These are phyloP conservation scores for Podaxis carcinomalis DNA, from an alignment of 768 basidiomycete genomes.

Conservation along the genomic window DNA sequence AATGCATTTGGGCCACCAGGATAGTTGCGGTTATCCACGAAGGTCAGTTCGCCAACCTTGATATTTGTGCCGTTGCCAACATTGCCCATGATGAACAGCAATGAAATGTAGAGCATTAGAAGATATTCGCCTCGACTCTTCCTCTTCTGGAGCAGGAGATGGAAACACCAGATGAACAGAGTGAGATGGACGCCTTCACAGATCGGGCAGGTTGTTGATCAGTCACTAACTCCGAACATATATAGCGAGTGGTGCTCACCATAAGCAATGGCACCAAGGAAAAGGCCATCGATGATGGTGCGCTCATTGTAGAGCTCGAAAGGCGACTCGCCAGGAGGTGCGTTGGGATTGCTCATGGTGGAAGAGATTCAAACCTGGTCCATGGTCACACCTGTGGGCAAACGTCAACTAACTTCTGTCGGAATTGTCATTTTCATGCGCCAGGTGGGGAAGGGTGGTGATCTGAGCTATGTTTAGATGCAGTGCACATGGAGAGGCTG, in stretches of 20 bases:
- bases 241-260: conserved; percentile 8
- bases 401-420: background rate
- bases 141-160: conserved; percentile 1
- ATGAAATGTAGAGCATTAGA: conserved; percentile 15
- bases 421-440: background rate
- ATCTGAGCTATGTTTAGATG: conserved; percentile 5
- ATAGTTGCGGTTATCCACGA: conserved; percentile 18
- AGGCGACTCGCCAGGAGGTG: conserved; percentile 8
- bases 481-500: background rate
- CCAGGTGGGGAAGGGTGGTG: background rate
- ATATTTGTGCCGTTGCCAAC: conserved; percentile 15
- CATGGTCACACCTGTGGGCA: background rate
- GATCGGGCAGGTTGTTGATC: background rate
- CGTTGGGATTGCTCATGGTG: conserved; percentile 7
- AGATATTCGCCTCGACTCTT: background rate
- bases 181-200: conserved; percentile 11
- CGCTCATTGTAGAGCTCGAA: conserved; percentile 17
- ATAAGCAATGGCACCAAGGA: conserved; percentile 19
- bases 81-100: conserved; percentile 20
- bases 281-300: conserved; percentile 18
- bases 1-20: conserved; percentile 16
- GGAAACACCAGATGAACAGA: conserved; percentile 13
- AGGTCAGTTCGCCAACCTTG: conserved; percentile 17
- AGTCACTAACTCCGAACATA: background rate
- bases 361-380: background rate